phyloP scores from a whole-genome alignment of 257 asterid genomes.

The Salvia splendens region DNA sequence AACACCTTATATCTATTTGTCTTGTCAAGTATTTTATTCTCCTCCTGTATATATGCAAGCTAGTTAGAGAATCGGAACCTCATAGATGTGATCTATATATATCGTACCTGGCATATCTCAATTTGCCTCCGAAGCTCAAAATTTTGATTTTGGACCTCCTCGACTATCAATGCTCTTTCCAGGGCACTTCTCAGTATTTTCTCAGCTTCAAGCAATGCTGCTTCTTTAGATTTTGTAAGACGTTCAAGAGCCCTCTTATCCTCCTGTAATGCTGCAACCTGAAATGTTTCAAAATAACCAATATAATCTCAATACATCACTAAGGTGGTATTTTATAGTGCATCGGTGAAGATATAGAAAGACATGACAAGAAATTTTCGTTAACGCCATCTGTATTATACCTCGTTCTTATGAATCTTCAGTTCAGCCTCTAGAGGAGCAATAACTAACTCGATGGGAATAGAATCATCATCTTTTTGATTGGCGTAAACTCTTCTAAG shows the following conservation, averaged over 20 bases:
- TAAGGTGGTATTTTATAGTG: not conserved
- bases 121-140: conserved; percentile 73
- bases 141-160: conserved; percentile 83
- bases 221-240: conserved; percentile 74
- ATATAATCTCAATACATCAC: not conserved
- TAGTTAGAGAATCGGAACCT: conserved; percentile 12
- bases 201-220: conserved; percentile 87
- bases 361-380: not conserved
- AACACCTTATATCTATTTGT: conserved; percentile 70
- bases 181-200: conserved; percentile 67
- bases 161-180: conserved; percentile 80
- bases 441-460: conserved; percentile 67
- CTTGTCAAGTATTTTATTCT: conserved; percentile 78
- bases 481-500: conserved; percentile 79
- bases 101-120: conserved; percentile 74
- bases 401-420: conserved; percentile 79
- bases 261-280: conserved; percentile 74
- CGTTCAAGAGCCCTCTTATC: conserved; percentile 77
- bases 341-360: no score
- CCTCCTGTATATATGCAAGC: conserved; percentile 54
- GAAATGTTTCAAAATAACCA: conserved; percentile 27
- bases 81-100: not conserved
- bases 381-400: conserved; percentile 37
- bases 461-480: conserved; percentile 66
- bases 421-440: conserved; percentile 93